Evolutionary conservation across 192 early-diverging fungal species (phyloP), one percentile per base, ranked within the genome.

Genomic region (Podila clonocystis): DNA sequence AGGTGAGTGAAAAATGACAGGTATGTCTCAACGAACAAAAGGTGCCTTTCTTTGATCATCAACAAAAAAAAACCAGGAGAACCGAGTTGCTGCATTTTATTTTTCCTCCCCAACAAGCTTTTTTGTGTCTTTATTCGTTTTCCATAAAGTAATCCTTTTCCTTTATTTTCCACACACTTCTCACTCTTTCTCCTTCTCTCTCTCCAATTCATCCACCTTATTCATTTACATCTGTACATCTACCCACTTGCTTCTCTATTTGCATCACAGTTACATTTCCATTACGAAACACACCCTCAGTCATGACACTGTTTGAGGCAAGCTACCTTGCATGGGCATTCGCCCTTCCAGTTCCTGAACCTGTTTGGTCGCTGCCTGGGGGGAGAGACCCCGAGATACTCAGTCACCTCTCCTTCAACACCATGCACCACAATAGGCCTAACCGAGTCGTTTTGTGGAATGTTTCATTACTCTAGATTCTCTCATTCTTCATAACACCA

Each of bases 401-500:
- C 66, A 52, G 49, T 36, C 38, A 58, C 29, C 58, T 48, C 52
- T 69, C 49, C 61, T 52, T 29, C 60, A 30, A 29, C 50, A 31
- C 50, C 29, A 38, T 34, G 30, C 34, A 36, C 34, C 34, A 36
- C 34, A 36, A 36, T 9, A 9, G 34, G 9, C 29, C 17, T 58
- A 49, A 17, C 28, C 58, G 7, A 12, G 22, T 11, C 36, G 50
- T 8, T 45, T 38, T 17, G 20, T 11, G 2, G 22, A 9, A 0
- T 36, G 34, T 0, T 36, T 36, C 41, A 45, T 45, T 17, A 15
- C 13, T 45, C 24, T 75, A 85, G 84, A 70, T 82, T 59, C 63
- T 85, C 63, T 58, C 64, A 38, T 82, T 85, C 82, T 83, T 86
- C 50, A 70, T 86, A 58, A 74, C 74, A 1, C 85, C 85, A 13